phyloP scores from a whole-genome alignment of 1,139 yeast species.

The Suhomyces terraborum region DNA sequence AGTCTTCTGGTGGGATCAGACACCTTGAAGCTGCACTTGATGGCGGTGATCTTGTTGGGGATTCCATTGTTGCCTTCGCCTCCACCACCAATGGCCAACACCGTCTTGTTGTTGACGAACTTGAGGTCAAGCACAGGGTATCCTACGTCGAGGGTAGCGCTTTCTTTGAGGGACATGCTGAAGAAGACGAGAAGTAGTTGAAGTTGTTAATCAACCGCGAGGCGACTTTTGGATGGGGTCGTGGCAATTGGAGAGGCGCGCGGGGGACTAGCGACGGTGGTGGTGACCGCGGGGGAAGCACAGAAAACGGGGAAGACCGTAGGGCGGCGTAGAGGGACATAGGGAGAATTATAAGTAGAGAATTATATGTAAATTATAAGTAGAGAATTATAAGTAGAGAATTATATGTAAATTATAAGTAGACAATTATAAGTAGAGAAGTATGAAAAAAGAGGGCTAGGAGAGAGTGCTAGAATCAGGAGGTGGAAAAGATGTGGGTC shows the following conservation, averaged over 20 bases:
- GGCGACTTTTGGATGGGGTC: slow-evolving; percentile 1
- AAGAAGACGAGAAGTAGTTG: slow-evolving; percentile 5
- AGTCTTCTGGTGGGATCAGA: slow-evolving; percentile 52
- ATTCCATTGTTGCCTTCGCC: slow-evolving; percentile 91
- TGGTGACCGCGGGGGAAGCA: too few relatives aligned
- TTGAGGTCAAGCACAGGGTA: slow-evolving; percentile 83
- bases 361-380: too few relatives aligned
- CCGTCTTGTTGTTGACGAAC: slow-evolving; percentile 61
- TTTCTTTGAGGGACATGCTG: slow-evolving; percentile 37
- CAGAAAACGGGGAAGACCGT: too few relatives aligned
- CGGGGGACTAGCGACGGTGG: neutral
- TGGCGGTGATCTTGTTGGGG: slow-evolving; percentile 80
- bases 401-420: too few relatives aligned
- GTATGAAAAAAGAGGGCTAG: too few relatives aligned
- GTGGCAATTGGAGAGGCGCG: neutral
- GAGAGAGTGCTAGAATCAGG: too few relatives aligned
- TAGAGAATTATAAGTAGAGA: too few relatives aligned
- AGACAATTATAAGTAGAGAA: too few relatives aligned
- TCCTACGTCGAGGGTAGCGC: slow-evolving; percentile 56
- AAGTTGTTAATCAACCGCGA: neutral
- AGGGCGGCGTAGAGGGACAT: too few relatives aligned
- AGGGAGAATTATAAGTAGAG: too few relatives aligned
- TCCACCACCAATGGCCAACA: slow-evolving; percentile 89
- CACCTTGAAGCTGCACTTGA: slow-evolving; percentile 57
- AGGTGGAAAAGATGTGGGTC: too few relatives aligned